Base-by-base conservation (phyloP, 2,329 filamentous ascomycete species). In the Emydomyces testavorans region DNA sequence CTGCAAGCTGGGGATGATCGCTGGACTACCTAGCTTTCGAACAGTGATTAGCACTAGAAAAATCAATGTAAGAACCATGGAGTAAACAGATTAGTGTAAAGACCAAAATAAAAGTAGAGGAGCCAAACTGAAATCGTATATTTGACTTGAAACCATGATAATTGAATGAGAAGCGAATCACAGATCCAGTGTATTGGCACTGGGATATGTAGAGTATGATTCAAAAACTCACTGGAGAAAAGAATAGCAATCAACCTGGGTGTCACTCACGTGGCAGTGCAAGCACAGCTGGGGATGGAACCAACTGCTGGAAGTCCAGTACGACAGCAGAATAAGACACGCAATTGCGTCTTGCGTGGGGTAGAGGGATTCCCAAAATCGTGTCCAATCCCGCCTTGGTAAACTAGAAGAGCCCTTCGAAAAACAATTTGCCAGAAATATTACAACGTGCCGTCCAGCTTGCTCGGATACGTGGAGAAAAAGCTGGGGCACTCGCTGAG, bases 261-360 rank as follows among this genome's bases (percentile, higher is more conserved):
- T 38, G 43, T 46, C 32, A 46, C 43, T 46, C 43, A 46, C 43
- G 34, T 46, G 43, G 43, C 23, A 23, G 35, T n/a, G 35, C 26
- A 37, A 29, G 18, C 21, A 29, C 43, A 13, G 23, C 29, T n/a
- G 15, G 26, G 43, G 11, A 28, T 21, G 29, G 34, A 34, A 43
- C 29, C 18, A n/a, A 23, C 21, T 45, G 24, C 34, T 38, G 15
- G 29, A 31, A 29, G 23, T 31, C 13, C 23, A 29, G 34, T 38
- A 32, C 29, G 13, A 21, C 34, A 38, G 38, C n/a, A 20, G 34
- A 24, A 46, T 21, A 23, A 31, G 15, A 31, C 21, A 5, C 43
- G 43, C 34, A 18, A 38, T n/a, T 13, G 6, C 38, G 43, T 34
- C 34, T 46, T 21, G 16, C 6, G 26, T 31, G 43, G 43, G 23